Base-by-base conservation (phyloP, 108 stramenopile species). In the Pseudonitzschia multiseries region DNA sequence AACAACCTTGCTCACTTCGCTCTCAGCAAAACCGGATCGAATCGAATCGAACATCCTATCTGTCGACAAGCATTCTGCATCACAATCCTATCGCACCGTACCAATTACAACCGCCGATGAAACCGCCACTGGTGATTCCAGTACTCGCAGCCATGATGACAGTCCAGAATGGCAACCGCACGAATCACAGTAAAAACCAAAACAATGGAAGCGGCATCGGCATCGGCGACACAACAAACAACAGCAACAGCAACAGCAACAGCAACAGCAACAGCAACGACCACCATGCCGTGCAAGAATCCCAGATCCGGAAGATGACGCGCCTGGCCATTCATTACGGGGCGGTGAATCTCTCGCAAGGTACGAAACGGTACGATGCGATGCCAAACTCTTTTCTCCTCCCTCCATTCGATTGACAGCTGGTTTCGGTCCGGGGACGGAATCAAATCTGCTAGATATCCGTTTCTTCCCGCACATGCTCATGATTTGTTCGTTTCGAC, bases 301-400 rank as follows among this genome's bases (percentile, higher is more conserved):
- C 84, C n/a, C 74, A 72, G 18, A 90, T 90, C 69, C 80, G 89
- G 18, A 73, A 78, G 63, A 90, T 90, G 89, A 91, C 89, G 15
- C 81, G 89, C 12, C 74, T 91, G 18, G 83, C 89, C 8, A 57
- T 62, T 27, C 57, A 91, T 72, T 66, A 85, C 62, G 44, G 76
- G 5, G 89, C 89, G 44, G 79, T 91, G 1, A 91, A 91, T 65
- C 63, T 91, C 8, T 76, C 74, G 2, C 89, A 91, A 67, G 54
- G 54, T 56, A 10, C 24, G 54, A 24, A 4, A 1, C 26, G 54
- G 12, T 48, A 10, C 46, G 9, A 14, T 48, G 46, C 12, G 83
- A 14, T 8, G 32, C 57, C 5, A 59, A 8, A 8, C 22, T n/a
- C n/a, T n/a, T n/a, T n/a, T n/a, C n/a, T n/a, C n/a, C n/a, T n/a